phyloP scores from a whole-genome alignment of 768 basidiomycete species.

The Panus rudis region DNA sequence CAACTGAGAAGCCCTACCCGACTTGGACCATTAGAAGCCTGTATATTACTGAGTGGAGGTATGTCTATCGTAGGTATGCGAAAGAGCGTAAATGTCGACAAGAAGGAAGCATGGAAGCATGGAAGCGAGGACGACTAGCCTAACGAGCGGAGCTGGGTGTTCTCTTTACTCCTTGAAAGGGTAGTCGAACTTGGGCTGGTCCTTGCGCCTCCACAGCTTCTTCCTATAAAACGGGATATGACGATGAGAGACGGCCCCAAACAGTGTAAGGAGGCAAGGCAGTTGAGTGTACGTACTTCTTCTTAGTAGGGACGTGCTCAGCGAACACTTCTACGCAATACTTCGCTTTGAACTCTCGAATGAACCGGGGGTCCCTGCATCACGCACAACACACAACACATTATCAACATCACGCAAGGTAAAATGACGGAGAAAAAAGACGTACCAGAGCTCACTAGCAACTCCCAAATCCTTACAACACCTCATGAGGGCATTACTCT shows the following conservation, averaged over 20 bases:
- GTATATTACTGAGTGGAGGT: too few species aligned
- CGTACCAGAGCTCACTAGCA: slow-evolving; percentile 92
- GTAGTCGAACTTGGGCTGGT: slow-evolving; percentile 79
- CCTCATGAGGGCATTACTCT: slow-evolving; percentile 95
- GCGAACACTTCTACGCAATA: slow-evolving; percentile 81
- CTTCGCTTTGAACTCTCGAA: slow-evolving; percentile 84
- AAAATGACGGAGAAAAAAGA: neutral
- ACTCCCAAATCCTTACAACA: slow-evolving; percentile 96
- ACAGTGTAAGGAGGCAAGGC: neutral
- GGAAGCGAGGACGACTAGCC: too few species aligned
- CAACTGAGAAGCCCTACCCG: too few species aligned
- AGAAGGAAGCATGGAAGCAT: too few species aligned
- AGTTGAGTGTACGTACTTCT: slow-evolving; percentile 60
- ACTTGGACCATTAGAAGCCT: too few species aligned
- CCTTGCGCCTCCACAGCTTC: slow-evolving; percentile 87
- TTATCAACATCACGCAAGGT: slow-evolving; percentile 1
- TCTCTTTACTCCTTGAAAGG: slow-evolving; percentile 82
- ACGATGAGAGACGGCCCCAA: neutral
- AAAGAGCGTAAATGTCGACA: too few species aligned
- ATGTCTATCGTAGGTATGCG: too few species aligned
- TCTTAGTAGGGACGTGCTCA: slow-evolving; percentile 79
- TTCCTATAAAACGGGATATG: slow-evolving; percentile 44
- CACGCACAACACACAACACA: too few species aligned
- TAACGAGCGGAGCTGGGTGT: too few species aligned
- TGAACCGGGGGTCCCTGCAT: slow-evolving; percentile 91